Conservation (phyloP, 2,329 filamentous ascomycete genomes). For the Penicillium corylophilum region DNA sequence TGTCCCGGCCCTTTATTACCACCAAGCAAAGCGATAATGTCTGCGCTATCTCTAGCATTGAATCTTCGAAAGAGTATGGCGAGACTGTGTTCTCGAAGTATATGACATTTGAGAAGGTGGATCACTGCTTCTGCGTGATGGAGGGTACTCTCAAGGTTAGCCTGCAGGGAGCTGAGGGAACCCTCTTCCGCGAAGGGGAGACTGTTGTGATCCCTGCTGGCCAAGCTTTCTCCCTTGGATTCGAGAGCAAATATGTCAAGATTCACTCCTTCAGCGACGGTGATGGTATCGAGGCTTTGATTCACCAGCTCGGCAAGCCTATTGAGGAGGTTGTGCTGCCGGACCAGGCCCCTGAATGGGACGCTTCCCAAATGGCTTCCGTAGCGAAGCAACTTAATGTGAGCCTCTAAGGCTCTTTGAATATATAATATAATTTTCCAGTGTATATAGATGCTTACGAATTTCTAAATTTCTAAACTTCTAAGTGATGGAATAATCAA, state of each 20-base stretch:
- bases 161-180: conserved; percentile 37
- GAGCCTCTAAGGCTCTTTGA: conserved; percentile 7
- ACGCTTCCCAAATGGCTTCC: conserved; percentile 19
- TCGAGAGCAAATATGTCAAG: conserved; percentile 49
- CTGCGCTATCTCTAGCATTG: conserved; percentile 56
- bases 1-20: conserved; percentile 48
- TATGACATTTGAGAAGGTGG: conserved; percentile 48
- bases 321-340: conserved; percentile 41
- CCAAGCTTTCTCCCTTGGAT: conserved; percentile 46
- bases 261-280: conserved; percentile 52
- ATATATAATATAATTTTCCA: neutral
- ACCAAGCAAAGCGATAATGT: conserved; percentile 49
- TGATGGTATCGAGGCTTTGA: conserved; percentile 49
- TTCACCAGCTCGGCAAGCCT: conserved; percentile 40
- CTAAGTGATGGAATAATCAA: neutral
- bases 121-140: conserved; percentile 54
- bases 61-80: conserved; percentile 40
- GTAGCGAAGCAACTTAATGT: conserved; percentile 22
- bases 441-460: conserved; percentile 5
- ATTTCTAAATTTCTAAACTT: too few relatives aligned
- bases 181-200: conserved; percentile 47
- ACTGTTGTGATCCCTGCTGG: conserved; percentile 51
- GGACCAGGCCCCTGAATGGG: conserved; percentile 31
- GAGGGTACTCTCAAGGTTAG: conserved; percentile 49
- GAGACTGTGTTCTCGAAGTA: conserved; percentile 36